Base-by-base conservation (phyloP, 2,329 filamentous ascomycete species). In the Metarhizium brunneum region DNA sequence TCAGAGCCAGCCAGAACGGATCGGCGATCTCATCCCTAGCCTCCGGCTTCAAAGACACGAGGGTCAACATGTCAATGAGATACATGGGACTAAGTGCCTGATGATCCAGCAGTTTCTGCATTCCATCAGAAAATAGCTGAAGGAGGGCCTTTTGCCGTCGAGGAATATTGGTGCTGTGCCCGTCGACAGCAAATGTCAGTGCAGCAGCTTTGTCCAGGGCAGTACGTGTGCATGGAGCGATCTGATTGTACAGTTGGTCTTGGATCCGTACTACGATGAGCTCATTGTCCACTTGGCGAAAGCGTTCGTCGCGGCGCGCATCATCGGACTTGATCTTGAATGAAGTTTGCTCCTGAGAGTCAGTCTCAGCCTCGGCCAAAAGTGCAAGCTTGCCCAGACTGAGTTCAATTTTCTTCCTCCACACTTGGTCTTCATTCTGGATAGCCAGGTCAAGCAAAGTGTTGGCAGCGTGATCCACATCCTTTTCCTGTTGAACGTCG, bases 391-490 rank as follows among this genome's bases (percentile, higher is more conserved):
- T 97, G 40, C 89, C 88, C 43, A 99, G 78, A 57, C 90, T 95
- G 30, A 97, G 76, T 70, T 97, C 88, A 38, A 96, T 88, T 69
- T 95, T 94, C 74, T 95, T 95, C 72, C 84, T 90, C 92, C 92
- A 97, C 4, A 94, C 73, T 63, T 92, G 87, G 53, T 83, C 81
- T 68, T 96, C 92, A 54, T 84, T 82, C 52, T 79, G 78, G 20
- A 86, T 74, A 0, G 89, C 91, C 20, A 92, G 77, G 7, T 82
- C 75, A 47, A 88, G 75, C 50, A 99, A 78, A 0, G 85, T 87
- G 47, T 83, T 74, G 5, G 87, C 85, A 11, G 92, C 92, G 55
- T 83, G 80, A 13, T 82, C 76, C 59, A 90, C 90, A 63, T 96
- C 84, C 57, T 84, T 79, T 66, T 94, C 88, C 29, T 82, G 80